These are phyloP conservation scores for Aspergillus baeticus DNA, from an alignment of 495 filamentous ascomycete species.

Conservation along the genomic window DNA sequence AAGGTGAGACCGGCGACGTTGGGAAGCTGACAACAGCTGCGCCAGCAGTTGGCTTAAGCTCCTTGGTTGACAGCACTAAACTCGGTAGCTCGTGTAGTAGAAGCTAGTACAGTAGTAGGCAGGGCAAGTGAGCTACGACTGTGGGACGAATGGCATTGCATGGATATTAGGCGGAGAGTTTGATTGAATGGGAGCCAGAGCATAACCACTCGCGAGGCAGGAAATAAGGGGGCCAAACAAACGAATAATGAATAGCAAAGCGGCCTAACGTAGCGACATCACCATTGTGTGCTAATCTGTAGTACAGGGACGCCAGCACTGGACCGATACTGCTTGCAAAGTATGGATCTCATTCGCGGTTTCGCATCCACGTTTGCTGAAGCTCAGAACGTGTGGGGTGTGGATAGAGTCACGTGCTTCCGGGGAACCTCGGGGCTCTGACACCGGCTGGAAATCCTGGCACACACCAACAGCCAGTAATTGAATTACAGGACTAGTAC, in stretches of 20 bases:
- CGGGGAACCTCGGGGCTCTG: not conserved
- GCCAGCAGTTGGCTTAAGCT: slow-evolving; percentile 21
- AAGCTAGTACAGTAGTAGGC: no score
- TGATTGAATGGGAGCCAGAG: not conserved
- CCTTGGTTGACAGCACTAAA: slow-evolving; percentile 10
- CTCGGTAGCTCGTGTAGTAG: not conserved
- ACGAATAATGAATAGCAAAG: not conserved
- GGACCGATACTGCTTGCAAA: not conserved
- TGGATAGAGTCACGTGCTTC: not conserved
- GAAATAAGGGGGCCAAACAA: not conserved
- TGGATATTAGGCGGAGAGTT: slow-evolving; percentile 7
- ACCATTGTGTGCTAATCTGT: not conserved
- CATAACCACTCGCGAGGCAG: not conserved
- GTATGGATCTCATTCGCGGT: slow-evolving; percentile 1
- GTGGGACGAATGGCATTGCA: slow-evolving; percentile 17
- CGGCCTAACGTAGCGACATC: slow-evolving; percentile 8
- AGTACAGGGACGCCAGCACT: not conserved
- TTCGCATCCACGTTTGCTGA: slow-evolving; percentile 6
- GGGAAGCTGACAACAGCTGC: slow-evolving; percentile 18
- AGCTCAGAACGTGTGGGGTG: slow-evolving; percentile 15
- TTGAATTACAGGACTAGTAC: slow-evolving; percentile 8
- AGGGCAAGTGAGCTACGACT: slow-evolving; percentile 2
- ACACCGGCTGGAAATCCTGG: not conserved
- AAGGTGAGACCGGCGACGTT: not conserved
- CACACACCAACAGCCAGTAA: not conserved